A percentile compares a stretch with the other conserved stretches of the same genome.
phyloP scores from a whole-genome alignment of 257 asterid species.

The Pogostemon cablin region DNA sequence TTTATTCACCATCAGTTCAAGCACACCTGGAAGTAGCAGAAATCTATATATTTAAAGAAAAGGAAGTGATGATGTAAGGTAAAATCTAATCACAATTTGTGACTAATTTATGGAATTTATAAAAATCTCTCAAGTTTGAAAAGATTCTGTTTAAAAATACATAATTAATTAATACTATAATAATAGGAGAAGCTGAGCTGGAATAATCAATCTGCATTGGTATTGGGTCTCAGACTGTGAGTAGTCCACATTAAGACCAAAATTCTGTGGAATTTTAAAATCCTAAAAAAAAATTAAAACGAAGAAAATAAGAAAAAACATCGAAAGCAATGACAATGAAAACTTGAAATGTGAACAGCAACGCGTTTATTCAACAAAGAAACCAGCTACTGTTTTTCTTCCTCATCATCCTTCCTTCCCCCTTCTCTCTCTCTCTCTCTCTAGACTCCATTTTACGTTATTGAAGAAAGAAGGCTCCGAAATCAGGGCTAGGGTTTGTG shows the following conservation, averaged over 20 bases:
- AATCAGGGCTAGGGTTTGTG: constrained; percentile 55
- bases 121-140: constrained; percentile 20
- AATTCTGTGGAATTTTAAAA: constrained; percentile 28
- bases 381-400: constrained; percentile 41
- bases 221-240: constrained; percentile 26
- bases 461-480: constrained; percentile 37
- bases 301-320: constrained; percentile 28
- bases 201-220: constrained; percentile 17
- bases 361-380: constrained; percentile 56
- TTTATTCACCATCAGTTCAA: too few relatives aligned
- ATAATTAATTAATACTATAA: neutral
- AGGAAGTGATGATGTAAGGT: neutral
- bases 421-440: constrained; percentile 35
- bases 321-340: constrained; percentile 25
- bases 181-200: constrained; percentile 17
- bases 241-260: constrained; percentile 38
- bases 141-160: neutral
- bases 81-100: neutral
- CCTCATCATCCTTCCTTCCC: neutral
- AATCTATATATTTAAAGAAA: neutral
- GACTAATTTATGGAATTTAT: neutral
- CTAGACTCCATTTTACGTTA: constrained; percentile 32
- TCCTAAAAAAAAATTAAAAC: neutral
- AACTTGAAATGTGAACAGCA: constrained; percentile 44
- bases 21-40: too few relatives aligned